Percentiles rank a stretch among this genome's conserved stretches.
Evolutionary conservation across 164 flowering plant species (phyloP).

Genomic region (Euptelea pleiosperma): DNA sequence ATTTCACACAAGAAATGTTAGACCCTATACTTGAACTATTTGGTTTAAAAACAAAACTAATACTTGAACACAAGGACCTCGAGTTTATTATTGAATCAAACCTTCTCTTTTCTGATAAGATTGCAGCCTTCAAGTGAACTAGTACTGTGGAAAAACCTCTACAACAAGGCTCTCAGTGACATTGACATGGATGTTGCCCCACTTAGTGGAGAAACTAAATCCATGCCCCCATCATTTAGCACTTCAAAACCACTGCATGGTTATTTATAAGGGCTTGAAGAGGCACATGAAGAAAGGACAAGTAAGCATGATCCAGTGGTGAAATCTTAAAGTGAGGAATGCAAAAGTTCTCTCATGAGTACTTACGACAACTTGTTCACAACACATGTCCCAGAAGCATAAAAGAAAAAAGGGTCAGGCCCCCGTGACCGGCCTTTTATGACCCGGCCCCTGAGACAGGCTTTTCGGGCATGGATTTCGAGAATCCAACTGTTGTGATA

Average conservation of each 20-base stretch:
- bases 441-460: too few species aligned
- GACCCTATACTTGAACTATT: too few species aligned
- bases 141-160: constrained; percentile 86
- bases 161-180: constrained; percentile 95
- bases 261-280: background rate
- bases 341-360: background rate
- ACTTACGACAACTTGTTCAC: constrained; percentile 3
- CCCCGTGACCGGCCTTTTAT: too few species aligned
- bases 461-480: too few species aligned
- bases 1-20: too few species aligned
- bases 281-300: background rate
- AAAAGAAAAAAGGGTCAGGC: constrained; percentile 10
- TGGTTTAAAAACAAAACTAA: too few species aligned
- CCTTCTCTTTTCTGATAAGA: constrained; percentile 94
- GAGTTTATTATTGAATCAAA: constrained; percentile 17
- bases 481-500: too few species aligned
- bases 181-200: constrained; percentile 75
- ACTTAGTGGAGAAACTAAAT: background rate
- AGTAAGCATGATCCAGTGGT: background rate
- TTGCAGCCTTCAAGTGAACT: constrained; percentile 98
- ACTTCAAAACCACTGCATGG: constrained; percentile 10
- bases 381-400: background rate
- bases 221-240: background rate
- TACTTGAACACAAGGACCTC: too few species aligned
- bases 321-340: constrained; percentile 3